Conservation (phyloP, 2,329 filamentous ascomycete genomes). For the Penicillium thymicola region DNA sequence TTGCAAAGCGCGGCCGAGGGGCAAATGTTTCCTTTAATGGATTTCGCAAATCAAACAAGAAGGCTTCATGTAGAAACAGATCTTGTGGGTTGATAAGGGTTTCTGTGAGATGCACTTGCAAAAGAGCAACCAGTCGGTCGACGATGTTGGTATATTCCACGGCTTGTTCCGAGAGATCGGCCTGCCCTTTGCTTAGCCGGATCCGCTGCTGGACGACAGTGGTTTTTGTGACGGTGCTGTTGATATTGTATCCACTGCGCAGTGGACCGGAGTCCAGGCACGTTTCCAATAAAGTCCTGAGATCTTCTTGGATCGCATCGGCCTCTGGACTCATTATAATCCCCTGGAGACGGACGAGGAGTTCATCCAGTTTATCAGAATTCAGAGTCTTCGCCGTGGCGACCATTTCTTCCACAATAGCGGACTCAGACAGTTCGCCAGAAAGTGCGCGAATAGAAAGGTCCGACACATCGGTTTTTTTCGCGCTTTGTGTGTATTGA, state of each 20-base stretch:
- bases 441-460: constrained; percentile 44
- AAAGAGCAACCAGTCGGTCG: constrained; percentile 44
- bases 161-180: constrained; percentile 52
- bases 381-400: constrained; percentile 51
- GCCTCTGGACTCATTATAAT: constrained; percentile 38
- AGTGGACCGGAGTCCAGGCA: constrained; percentile 53
- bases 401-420: constrained; percentile 52
- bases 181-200: constrained; percentile 56
- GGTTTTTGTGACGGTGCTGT: constrained; percentile 54
- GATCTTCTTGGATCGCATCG: constrained; percentile 43
- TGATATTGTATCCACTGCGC: constrained; percentile 71
- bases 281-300: constrained; percentile 48
- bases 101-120: constrained; percentile 47
- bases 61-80: constrained; percentile 55
- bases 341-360: constrained; percentile 41
- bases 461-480: constrained; percentile 34
- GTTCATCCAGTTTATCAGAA: constrained; percentile 46
- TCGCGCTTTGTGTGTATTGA: constrained; percentile 28
- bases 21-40: constrained; percentile 58
- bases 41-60: constrained; percentile 57
- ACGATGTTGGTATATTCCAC: constrained; percentile 55
- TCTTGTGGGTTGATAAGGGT: constrained; percentile 49
- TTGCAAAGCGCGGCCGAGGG: constrained; percentile 55
- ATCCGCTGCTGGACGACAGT: constrained; percentile 61
- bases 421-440: constrained; percentile 53